phyloP scores from a whole-genome alignment of 768 basidiomycete genomes.

The Tylopilus plumbeoviolaceoides region DNA sequence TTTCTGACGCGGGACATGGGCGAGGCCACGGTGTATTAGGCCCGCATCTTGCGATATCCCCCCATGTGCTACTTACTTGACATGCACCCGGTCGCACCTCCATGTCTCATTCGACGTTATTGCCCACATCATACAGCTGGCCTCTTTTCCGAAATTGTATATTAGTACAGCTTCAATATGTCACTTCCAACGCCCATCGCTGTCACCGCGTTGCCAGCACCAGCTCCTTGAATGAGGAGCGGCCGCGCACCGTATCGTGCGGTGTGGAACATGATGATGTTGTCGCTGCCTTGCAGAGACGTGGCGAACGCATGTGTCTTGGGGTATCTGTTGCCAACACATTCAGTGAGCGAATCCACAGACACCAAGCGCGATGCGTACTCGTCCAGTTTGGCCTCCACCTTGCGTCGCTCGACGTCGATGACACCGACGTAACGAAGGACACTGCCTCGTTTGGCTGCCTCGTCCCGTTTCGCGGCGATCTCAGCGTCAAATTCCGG shows the following conservation, averaged over 20 bases:
- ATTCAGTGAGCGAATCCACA: background rate
- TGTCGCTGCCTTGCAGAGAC: conserved; percentile 92
- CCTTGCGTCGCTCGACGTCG: conserved; percentile 59
- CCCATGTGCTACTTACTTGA: conserved; percentile 3
- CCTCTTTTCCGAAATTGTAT: background rate
- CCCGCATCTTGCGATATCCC: background rate
- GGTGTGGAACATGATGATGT: conserved; percentile 97
- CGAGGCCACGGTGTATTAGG: conserved; percentile 4
- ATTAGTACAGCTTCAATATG: conserved; percentile 51
- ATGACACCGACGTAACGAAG: conserved; percentile 93
- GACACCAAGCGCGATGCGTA: conserved; percentile 34
- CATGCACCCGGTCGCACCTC: background rate
- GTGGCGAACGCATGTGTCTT: conserved; percentile 91
- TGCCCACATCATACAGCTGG: conserved; percentile 4
- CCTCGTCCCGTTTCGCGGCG: conserved; percentile 69
- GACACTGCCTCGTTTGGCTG: conserved; percentile 76
- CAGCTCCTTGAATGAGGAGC: conserved; percentile 91
- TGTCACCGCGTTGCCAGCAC: conserved; percentile 96
- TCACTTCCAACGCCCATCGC: conserved; percentile 97
- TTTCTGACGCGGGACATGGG: background rate
- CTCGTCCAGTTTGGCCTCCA: conserved; percentile 90
- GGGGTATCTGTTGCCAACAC: conserved; percentile 60
- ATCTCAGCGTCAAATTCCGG: conserved; percentile 83
- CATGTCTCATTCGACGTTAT: conserved; percentile 1
- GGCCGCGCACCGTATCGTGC: conserved; percentile 86